phyloP scores from a whole-genome alignment of 495 filamentous ascomycete species.

The Hypoxylon subgilvum region DNA sequence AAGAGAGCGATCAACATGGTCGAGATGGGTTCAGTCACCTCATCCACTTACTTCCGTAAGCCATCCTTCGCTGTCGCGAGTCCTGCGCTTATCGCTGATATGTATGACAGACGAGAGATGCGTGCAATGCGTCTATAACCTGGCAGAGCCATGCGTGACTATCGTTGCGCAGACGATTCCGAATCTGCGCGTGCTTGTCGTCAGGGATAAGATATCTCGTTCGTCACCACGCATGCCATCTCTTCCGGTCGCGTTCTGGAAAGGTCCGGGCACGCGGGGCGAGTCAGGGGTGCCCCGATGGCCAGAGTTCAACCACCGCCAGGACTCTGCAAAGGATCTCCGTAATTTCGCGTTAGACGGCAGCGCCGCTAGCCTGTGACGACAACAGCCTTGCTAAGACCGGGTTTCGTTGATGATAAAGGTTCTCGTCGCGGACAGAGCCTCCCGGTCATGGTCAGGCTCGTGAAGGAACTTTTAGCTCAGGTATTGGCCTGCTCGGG shows the following conservation, averaged over 20 bases:
- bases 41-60: slow-evolving; percentile 16
- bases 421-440: no score
- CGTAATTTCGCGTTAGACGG: slow-evolving; percentile 1
- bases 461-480: no score
- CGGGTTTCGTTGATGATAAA: no score
- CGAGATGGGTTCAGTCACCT: slow-evolving; percentile 11
- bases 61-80: background rate
- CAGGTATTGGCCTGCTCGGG: no score
- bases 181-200: slow-evolving; percentile 9
- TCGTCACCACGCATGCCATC: background rate
- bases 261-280: slow-evolving; percentile 7
- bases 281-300: slow-evolving; percentile 4
- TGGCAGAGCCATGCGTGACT: slow-evolving; percentile 13
- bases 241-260: slow-evolving; percentile 3
- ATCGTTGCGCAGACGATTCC: slow-evolving; percentile 19
- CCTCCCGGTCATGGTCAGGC: no score
- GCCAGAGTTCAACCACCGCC: background rate
- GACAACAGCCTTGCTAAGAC: no score
- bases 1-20: slow-evolving; percentile 12
- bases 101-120: slow-evolving; percentile 7
- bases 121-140: slow-evolving; percentile 23
- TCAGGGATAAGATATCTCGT: background rate
- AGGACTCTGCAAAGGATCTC: slow-evolving; percentile 20
- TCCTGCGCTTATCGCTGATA: background rate
- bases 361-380: no score